Base-by-base conservation (phyloP, 257 asterid species). In the Solanum tarapatanum region DNA sequence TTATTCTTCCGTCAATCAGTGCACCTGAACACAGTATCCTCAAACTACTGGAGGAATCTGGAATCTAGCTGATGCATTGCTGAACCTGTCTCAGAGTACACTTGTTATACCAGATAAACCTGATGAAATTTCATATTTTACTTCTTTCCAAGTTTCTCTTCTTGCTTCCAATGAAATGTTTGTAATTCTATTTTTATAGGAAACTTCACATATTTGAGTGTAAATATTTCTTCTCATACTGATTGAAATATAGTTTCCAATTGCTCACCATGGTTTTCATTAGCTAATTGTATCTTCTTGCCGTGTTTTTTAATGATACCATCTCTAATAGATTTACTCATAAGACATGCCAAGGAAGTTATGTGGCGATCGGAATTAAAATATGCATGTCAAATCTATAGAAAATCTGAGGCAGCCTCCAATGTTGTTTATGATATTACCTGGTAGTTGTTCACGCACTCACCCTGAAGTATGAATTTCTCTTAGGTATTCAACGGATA, bases 1-100 rank as follows among this genome's bases (percentile, higher is more conserved):
- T 86, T 69, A 91, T 92, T 83, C 86, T 92, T 87, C 93, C 94
- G 21, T 92, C 94, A 11, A 83, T 88, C 55, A 91, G 94, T 85
- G 92, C 93, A 66, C 94, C 94, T 2, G 93, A 92, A 64, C 93
- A 87, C 86, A 91, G 66, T 87, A 86, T 92, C 86, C 92, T 91
- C 62, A 87, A 90, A 87, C 82, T 91, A 88, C 89, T 91, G 2
- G 93, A 92, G 85, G 94, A 92, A 85, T 91, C 92, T 64, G 94
- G 93, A 75, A 89, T 88, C 32, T 92, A 88, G 86, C 87, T 16
- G 45, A 21, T 79, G 84, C 84, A 43, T 82, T 30, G 68, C 85
- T 48, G 39, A 48, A 82, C 85, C 26, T 79, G 66, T 43, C 41
- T 5, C 69, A 45, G 68, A 80, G 66, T 80, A 82, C 68, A 36